Evolutionary conservation across 1,284 basidiomycete species (phyloP).

Genomic region (Ustilago esculenta): DNA sequence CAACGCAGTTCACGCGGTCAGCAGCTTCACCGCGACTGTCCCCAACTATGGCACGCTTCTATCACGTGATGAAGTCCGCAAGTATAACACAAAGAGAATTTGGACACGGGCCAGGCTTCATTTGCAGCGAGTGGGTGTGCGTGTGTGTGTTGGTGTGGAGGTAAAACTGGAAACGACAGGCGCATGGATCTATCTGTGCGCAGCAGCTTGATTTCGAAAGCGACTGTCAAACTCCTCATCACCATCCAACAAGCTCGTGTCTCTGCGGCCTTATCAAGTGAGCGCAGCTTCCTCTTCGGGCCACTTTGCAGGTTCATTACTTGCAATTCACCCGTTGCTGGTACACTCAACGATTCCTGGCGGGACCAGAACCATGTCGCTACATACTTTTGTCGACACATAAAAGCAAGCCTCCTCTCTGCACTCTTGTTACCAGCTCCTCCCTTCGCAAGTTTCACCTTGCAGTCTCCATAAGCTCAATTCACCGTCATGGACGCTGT

Average conservation of each 20-base stretch:
- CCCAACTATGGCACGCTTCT: background rate
- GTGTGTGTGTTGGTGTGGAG: background rate
- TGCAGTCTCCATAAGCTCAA: background rate
- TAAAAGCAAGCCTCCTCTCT: background rate
- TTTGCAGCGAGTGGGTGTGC: too few relatives aligned
- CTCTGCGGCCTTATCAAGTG: too few relatives aligned
- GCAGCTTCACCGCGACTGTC: background rate
- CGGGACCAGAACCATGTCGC: background rate
- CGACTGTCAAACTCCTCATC: background rate
- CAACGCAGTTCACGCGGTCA: constrained; percentile 7
- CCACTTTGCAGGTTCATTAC: too few relatives aligned
- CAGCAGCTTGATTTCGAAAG: too few relatives aligned
- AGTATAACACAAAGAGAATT: too few relatives aligned
- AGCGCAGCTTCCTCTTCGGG: background rate
- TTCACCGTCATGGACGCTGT: constrained; percentile 10
- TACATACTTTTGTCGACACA: background rate
- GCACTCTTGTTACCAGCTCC: background rate
- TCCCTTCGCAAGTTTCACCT: background rate
- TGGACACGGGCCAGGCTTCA: too few relatives aligned
- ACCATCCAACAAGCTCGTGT: too few relatives aligned
- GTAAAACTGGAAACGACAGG: background rate
- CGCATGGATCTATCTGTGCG: too few relatives aligned
- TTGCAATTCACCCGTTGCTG: too few relatives aligned
- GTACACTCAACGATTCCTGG: background rate
- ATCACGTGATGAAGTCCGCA: background rate